phyloP scores from a whole-genome alignment of 768 basidiomycete species.

The Calocera viscosa region DNA sequence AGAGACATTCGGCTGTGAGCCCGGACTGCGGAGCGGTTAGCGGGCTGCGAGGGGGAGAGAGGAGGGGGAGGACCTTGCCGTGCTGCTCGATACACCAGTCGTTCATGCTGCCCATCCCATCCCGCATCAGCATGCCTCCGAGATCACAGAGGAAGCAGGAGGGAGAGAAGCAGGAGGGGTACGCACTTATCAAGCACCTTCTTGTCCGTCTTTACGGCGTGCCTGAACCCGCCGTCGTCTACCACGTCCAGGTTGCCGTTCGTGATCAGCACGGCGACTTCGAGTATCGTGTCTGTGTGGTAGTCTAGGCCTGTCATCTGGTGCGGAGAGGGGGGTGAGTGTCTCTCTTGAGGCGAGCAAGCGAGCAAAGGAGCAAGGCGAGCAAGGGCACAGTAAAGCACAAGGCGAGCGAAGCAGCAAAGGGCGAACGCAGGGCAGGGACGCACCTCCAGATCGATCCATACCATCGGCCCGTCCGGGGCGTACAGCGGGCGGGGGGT shows the following conservation, averaged over 20 bases:
- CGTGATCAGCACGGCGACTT: slow-evolving; percentile 82
- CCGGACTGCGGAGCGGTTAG: slow-evolving; percentile 38
- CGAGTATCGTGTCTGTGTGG: slow-evolving; percentile 56
- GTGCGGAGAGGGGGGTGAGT: no score
- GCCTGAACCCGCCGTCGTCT: slow-evolving; percentile 61
- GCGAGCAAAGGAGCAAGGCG: no score
- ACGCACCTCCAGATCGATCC: slow-evolving; percentile 84
- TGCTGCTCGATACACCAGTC: slow-evolving; percentile 82
- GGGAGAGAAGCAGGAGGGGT: slow-evolving; percentile 8
- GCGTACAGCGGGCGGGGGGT: slow-evolving; percentile 28
- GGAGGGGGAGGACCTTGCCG: slow-evolving; percentile 37
- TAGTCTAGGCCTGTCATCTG: slow-evolving; percentile 69
- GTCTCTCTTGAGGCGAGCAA: no score
- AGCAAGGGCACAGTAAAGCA: no score
- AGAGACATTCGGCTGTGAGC: slow-evolving; percentile 63
- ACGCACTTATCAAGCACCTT: slow-evolving; percentile 52
- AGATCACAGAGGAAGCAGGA: no score
- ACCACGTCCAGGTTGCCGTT: slow-evolving; percentile 69
- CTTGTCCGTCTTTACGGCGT: slow-evolving; percentile 62
- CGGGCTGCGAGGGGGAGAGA: slow-evolving; percentile 7
- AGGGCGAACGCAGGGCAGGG: no score
- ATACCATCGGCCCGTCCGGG: slow-evolving; percentile 55
- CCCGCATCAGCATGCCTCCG: not conserved
- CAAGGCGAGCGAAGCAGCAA: no score
- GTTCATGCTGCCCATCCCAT: slow-evolving; percentile 49